Evolutionary conservation across 176 grass and related monocot species (phyloP).

Genomic region (Oryza meridionalis): DNA sequence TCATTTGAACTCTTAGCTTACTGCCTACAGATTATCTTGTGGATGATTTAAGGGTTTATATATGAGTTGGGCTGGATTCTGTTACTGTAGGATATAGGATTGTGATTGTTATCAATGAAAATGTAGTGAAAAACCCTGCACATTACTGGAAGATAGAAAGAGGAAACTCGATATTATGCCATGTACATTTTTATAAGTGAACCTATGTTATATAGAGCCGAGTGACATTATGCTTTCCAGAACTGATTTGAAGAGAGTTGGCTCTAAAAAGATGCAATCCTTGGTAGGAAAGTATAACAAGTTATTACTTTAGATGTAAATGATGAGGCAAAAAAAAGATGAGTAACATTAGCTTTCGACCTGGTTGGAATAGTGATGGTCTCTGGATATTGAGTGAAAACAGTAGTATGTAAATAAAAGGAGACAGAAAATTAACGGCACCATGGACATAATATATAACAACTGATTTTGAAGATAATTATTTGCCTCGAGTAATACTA

Average conservation of each 20-base stretch:
- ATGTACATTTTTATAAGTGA: no score
- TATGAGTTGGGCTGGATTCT: not conserved
- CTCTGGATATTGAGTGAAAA: not conserved
- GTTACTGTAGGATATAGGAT: not conserved
- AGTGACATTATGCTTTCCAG: not conserved
- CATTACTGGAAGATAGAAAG: not conserved
- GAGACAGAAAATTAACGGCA: no score
- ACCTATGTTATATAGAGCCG: not conserved
- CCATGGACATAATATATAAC: no score
- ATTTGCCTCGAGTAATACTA: no score
- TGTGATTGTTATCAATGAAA: not conserved
- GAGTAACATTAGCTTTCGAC: not conserved
- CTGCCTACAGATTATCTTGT: not conserved
- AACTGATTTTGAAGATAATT: no score
- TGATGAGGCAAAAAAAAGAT: not conserved
- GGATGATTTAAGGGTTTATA: not conserved
- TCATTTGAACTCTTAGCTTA: conserved; percentile 1
- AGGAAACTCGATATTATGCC: not conserved
- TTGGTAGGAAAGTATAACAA: not conserved
- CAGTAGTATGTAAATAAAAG: not conserved
- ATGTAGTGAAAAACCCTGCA: not conserved
- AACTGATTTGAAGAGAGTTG: not conserved
- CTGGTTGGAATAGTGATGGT: not conserved
- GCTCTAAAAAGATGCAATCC: conserved; percentile 4
- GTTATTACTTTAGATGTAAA: conserved; percentile 16